Conservation (phyloP, 2,329 filamentous ascomycete species). For the Periglandula ipomoeae region DNA sequence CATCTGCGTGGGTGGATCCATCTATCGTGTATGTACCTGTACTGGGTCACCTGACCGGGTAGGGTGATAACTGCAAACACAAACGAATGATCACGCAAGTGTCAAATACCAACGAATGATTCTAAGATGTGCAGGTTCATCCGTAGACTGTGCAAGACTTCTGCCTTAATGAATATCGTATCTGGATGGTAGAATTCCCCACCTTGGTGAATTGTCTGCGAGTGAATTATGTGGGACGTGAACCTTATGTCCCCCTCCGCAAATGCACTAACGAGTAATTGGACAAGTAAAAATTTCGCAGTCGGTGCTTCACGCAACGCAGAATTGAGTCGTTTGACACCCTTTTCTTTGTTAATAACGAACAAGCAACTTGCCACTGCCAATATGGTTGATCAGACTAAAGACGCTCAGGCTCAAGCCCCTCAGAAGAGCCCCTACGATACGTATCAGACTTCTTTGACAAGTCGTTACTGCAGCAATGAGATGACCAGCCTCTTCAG, state of each 20-base stretch:
- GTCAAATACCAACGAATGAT: neutral
- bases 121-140: too few relatives aligned
- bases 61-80: neutral
- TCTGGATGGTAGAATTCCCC: too few relatives aligned
- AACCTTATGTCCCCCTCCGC: neutral
- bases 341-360: neutral
- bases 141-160: too few relatives aligned
- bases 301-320: too few relatives aligned
- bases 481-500: conserved; percentile 78
- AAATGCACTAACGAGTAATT: too few relatives aligned
- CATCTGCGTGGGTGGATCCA: too few relatives aligned
- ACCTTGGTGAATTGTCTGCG: too few relatives aligned
- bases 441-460: conserved; percentile 56
- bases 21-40: too few relatives aligned
- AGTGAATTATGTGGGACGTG: neutral
- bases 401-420: conserved; percentile 5
- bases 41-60: too few relatives aligned
- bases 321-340: neutral
- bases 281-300: too few relatives aligned
- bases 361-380: neutral
- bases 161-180: too few relatives aligned
- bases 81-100: neutral
- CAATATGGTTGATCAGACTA: conserved; percentile 3
- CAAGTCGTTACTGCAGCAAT: conserved; percentile 60
- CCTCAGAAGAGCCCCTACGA: conserved; percentile 16